These are phyloP conservation scores for Myxozyma neotropica DNA, from an alignment of 805 yeast genomes.

Conservation along the genomic window DNA sequence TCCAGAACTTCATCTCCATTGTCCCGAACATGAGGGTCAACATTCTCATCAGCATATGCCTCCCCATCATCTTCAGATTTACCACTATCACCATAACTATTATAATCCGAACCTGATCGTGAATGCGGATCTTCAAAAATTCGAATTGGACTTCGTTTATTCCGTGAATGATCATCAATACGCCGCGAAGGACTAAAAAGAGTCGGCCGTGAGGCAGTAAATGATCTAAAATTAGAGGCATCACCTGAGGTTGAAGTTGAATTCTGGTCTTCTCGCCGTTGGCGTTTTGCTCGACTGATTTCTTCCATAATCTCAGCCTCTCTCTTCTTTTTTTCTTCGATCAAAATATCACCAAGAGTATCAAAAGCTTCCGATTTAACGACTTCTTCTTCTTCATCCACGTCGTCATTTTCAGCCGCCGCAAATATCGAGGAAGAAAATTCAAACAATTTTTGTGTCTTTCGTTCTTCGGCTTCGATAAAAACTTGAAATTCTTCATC, in stretches of 20 bases:
- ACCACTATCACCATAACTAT: conserved; percentile 7
- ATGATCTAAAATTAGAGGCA: neutral
- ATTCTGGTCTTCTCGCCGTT: neutral
- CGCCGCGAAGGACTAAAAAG: neutral
- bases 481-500: conserved; percentile 21
- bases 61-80: conserved; percentile 13
- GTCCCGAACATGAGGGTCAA: conserved; percentile 1
- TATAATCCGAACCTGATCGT: conserved; percentile 19
- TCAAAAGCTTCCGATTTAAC: conserved; percentile 28
- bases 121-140: conserved; percentile 22
- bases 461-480: conserved; percentile 24
- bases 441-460: conserved; percentile 19
- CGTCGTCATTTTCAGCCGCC: neutral
- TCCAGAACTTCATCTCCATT: neutral
- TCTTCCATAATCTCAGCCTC: conserved; percentile 13
- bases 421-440: conserved; percentile 15
- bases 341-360: conserved; percentile 12
- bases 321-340: conserved; percentile 19
- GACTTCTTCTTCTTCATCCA: conserved; percentile 11
- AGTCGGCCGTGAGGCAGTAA: neutral
- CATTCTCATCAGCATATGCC: conserved; percentile 16
- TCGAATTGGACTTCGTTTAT: conserved; percentile 5
- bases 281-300: conserved; percentile 1
- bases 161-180: neutral
- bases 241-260: neutral